Conservation (phyloP, 768 basidiomycete species). For the Termitomyces sp. region DNA sequence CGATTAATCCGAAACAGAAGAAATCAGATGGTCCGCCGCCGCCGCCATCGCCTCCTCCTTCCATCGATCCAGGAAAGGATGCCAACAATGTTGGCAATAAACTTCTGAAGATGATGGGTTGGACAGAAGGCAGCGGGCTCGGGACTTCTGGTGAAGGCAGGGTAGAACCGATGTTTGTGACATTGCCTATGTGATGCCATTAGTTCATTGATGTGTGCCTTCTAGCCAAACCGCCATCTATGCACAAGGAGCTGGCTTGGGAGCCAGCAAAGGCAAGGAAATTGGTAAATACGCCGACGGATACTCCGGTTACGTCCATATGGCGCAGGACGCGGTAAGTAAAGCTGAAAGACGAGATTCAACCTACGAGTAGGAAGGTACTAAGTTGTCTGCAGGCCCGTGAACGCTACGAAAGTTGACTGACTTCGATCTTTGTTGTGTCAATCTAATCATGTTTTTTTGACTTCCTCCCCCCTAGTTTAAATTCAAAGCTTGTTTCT, state of each 20-base stretch:
- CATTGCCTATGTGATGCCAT: not conserved
- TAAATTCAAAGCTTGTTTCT: not conserved
- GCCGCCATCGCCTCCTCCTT: constrained; percentile 50
- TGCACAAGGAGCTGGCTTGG: constrained; percentile 81
- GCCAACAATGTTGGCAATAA: constrained; percentile 88
- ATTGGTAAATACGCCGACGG: constrained; percentile 66
- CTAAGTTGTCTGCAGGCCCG: constrained; percentile 26
- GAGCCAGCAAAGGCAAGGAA: constrained; percentile 89
- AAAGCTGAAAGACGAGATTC: constrained; percentile 4
- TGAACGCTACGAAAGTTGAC: constrained; percentile 32
- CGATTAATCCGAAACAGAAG: constrained; percentile 26
- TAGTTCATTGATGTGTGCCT: not conserved
- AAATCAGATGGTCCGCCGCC: constrained; percentile 56
- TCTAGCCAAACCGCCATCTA: constrained; percentile 78
- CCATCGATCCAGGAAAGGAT: constrained; percentile 68
- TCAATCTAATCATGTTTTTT: constrained; percentile 2
- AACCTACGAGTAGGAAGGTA: constrained; percentile 6
- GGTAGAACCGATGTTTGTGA: constrained; percentile 77
- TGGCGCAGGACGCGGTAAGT: constrained; percentile 67
- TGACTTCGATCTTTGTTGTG: not conserved
- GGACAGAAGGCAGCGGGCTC: constrained; percentile 86
- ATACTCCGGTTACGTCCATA: constrained; percentile 62
- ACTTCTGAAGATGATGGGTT: constrained; percentile 96
- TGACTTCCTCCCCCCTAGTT: constrained; percentile 3
- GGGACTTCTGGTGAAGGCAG: constrained; percentile 80